Base-by-base conservation (phyloP, 768 basidiomycete genomes). In the Auriscalpium vulgare region DNA sequence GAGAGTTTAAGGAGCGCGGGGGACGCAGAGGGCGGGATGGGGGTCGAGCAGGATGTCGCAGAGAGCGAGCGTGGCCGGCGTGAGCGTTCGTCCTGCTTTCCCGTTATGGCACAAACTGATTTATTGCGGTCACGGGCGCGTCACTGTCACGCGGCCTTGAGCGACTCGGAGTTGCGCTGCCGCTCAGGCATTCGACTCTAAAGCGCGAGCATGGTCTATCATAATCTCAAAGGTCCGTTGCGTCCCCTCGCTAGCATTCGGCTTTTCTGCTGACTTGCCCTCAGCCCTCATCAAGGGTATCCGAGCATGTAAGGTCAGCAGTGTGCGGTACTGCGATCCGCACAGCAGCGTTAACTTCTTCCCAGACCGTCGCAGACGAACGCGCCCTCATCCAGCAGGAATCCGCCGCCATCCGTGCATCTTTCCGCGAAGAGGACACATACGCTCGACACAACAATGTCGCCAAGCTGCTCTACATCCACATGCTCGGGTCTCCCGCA, bases 401-500 rank as follows among this genome's bases (percentile, higher is more conserved):
- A 75, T 94, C 91, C 1, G 95, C 95, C 10, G 91, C 94, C 10
- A 97, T 98, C 64, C 85, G 97, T 46, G 94, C 95, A 0, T 93
- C 94, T 0, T 97, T 99, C 74, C 84, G 94, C 57, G 95, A 97
- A 70, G 97, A 98, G 69, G 97, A 97, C 75, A 85, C 93, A 2
- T 92, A 87, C 70, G 82, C 92, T 55, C 86, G 97, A 53, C 90
- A 99, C 70, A 90, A 98, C 78, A 98, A 95, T 72, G 86, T 99
- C 67, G 95, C 95, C 56, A 98, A 98, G 69, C 81, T 98, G 21
- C 84, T 99, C 58, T 98, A 99, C 75, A 97, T 97, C 73, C 91
- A 95, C 69, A 97, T 99, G 94, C 85, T 97, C 40, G 97, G 97
- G 55, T 97, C 95, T 47, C 92, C 94, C 9, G 97, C 97, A 35